Evolutionary conservation across 768 basidiomycete genomes (phyloP).

Genomic region (Tulasnella sp.): DNA sequence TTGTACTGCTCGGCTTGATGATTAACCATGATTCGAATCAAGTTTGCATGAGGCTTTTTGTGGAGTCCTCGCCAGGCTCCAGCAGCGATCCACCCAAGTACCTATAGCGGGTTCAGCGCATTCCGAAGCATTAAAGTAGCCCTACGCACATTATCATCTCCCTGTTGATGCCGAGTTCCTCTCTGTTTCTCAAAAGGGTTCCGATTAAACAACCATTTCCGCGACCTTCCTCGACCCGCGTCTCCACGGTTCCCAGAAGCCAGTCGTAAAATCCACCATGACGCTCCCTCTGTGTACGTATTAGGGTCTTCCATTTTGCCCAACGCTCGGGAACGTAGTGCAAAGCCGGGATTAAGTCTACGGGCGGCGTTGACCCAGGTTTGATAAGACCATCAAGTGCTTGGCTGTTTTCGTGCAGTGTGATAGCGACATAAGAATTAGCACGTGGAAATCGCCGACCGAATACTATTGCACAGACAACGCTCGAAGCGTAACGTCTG

Average conservation of each 20-base stretch:
- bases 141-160: conserved; percentile 31
- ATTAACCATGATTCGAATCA: background rate
- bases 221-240: conserved; percentile 34
- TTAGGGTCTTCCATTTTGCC: conserved; percentile 26
- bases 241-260: conserved; percentile 36
- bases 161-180: conserved; percentile 35
- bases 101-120: background rate
- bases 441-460: conserved; percentile 1
- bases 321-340: conserved; percentile 21
- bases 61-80: conserved; percentile 25
- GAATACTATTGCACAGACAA: conserved; percentile 14
- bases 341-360: conserved; percentile 22
- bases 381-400: background rate
- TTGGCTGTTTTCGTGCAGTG: background rate
- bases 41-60: background rate
- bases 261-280: conserved; percentile 38
- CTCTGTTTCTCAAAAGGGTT: conserved; percentile 33
- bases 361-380: conserved; percentile 6
- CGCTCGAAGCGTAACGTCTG: background rate
- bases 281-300: conserved; percentile 32
- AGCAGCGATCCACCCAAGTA: background rate
- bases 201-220: conserved; percentile 40
- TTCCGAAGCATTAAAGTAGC: background rate
- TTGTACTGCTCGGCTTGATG: conserved; percentile 17
- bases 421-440: background rate